Conservation (phyloP, 768 basidiomycete species). For the Phlebiopsis gigantea region DNA sequence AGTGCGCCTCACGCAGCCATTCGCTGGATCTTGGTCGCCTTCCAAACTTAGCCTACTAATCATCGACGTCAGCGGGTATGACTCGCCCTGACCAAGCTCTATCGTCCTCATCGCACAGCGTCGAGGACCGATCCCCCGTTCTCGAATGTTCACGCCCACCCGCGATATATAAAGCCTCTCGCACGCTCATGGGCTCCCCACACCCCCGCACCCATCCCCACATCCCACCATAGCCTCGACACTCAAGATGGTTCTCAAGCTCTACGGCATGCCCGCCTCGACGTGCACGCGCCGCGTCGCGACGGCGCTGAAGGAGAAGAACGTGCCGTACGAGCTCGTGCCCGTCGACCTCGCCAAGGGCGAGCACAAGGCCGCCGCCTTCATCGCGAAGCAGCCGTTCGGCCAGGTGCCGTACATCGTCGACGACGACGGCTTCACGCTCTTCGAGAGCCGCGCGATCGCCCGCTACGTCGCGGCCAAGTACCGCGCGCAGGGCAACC, state of each 20-base stretch:
- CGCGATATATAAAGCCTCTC: neutral
- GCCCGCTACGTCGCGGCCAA: conserved; percentile 52
- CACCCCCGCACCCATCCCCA: neutral
- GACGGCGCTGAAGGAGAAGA: conserved; percentile 47
- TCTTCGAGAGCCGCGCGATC: conserved; percentile 64
- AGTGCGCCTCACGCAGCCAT: too few relatives aligned
- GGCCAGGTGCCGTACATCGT: conserved; percentile 53
- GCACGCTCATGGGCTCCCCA: neutral
- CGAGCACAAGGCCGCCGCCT: conserved; percentile 43
- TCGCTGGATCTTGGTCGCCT: too few relatives aligned
- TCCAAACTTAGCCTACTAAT: too few relatives aligned
- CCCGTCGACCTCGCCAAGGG: conserved; percentile 30
- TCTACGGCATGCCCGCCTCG: conserved; percentile 32
- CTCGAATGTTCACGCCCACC: neutral
- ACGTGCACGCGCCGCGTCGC: conserved; percentile 50
- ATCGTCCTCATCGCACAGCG: neutral
- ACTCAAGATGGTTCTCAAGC: conserved; percentile 30
- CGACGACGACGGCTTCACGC: conserved; percentile 53
- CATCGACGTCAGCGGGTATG: too few relatives aligned
- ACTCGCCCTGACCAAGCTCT: too few relatives aligned
- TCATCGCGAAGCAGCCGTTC: conserved; percentile 52
- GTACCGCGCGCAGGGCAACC: conserved; percentile 41
- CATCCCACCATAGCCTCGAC: neutral
- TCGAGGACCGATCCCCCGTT: neutral
- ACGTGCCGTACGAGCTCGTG: conserved; percentile 49